These are phyloP conservation scores for Straminergon stramineum DNA, from an alignment of 225 moss, liverwort and hornwort species.

Conservation along the genomic window DNA sequence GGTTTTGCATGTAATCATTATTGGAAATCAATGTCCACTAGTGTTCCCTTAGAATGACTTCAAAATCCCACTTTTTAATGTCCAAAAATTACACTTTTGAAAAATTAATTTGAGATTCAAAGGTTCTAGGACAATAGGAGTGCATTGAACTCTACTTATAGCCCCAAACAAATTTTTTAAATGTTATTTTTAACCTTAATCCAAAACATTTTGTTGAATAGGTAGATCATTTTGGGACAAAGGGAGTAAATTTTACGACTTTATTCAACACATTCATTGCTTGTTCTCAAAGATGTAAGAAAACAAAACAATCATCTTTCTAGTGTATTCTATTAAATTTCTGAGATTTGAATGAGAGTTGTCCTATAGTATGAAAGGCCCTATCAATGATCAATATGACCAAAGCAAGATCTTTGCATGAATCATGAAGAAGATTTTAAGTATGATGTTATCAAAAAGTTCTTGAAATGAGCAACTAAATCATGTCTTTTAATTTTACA, in stretches of 20 bases:
- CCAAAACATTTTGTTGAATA: no score
- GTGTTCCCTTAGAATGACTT: fast-evolving
- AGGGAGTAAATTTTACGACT: background rate
- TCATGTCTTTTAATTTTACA: constrained; percentile 3
- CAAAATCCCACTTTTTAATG: no score
- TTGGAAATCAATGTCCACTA: no score
- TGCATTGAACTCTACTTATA: no score
- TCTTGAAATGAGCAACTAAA: background rate
- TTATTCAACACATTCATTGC: no score
- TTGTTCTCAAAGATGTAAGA: background rate
- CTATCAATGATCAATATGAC: background rate
- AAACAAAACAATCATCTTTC: background rate
- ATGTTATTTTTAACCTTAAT: no score
- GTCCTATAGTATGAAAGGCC: background rate
- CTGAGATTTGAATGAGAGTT: background rate
- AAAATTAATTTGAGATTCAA: no score
- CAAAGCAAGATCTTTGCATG: background rate
- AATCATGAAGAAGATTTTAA: background rate
- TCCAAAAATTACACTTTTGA: no score
- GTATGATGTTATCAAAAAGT: background rate
- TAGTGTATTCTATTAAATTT: background rate
- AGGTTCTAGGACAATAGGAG: no score
- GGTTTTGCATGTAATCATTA: no score
- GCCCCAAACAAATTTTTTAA: no score
- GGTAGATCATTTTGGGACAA: no score